Conservation (phyloP, 179 eudicot species). For the Vitellaria paradoxa region DNA sequence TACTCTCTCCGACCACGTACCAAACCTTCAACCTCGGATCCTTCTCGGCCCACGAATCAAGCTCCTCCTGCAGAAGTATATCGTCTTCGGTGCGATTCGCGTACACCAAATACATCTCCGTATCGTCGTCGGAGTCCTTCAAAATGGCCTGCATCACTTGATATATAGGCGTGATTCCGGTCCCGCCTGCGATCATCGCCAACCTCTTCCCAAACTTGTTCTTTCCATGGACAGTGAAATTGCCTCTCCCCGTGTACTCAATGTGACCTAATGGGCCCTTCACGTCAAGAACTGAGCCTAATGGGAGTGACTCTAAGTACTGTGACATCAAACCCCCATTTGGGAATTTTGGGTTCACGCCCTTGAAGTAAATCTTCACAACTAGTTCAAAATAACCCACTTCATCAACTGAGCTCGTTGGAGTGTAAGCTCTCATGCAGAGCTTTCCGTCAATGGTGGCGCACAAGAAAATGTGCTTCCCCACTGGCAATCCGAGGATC, state of each 20-base stretch:
- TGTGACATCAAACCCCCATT: conserved; percentile 83
- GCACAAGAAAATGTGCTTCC: conserved; percentile 78
- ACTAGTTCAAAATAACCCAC: conserved; percentile 78
- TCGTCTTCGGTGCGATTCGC: conserved; percentile 88
- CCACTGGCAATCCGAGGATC: conserved; percentile 72
- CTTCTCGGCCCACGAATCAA: conserved; percentile 75
- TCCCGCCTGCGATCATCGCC: conserved; percentile 84
- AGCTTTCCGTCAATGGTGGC: conserved; percentile 57
- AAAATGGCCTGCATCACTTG: conserved; percentile 85
- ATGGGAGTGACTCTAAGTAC: conserved; percentile 50
- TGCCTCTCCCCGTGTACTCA: conserved; percentile 69
- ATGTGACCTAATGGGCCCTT: conserved; percentile 95
- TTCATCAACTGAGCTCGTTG: conserved; percentile 54
- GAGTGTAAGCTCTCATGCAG: conserved; percentile 92
- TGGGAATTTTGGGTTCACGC: conserved; percentile 60
- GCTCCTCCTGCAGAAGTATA: conserved; percentile 66
- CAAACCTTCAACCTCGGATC: conserved; percentile 68
- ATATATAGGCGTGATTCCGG: conserved; percentile 86
- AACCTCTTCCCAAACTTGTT: conserved; percentile 60
- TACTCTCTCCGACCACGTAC: conserved; percentile 68
- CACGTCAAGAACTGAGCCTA: conserved; percentile 57
- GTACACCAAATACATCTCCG: conserved; percentile 78
- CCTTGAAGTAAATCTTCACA: conserved; percentile 71
- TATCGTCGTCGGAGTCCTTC: conserved; percentile 70
- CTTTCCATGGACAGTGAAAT: conserved; percentile 61